Base-by-base conservation (phyloP, 257 asterid genomes). In the Ligustrum vulgare region DNA sequence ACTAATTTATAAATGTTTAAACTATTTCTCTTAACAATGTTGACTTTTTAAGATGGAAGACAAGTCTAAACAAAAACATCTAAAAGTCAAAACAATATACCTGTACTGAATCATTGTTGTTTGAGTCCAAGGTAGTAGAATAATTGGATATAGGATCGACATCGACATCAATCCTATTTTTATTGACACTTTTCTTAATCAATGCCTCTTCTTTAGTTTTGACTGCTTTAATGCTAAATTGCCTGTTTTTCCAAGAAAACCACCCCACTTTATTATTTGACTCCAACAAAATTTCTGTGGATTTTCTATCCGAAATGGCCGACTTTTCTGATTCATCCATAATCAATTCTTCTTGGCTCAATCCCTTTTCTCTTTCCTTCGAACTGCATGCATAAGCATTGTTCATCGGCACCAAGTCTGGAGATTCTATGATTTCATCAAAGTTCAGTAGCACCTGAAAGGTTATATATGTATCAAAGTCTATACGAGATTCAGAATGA, bases 211-310 rank as follows among this genome's bases (percentile, higher is more conserved):
- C 47, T 41, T 41, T 87, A 31, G 82, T 74, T 68, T 74, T 76
- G 0, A 22, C 66, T n/a, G 82, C 78, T 32, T 86, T 84, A 71
- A 2, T 2, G 2, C 93, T 87, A 76, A 90, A 84, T 28, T 87
- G 78, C 54, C 81, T 86, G 47, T 41, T 41, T 78, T 83, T 90
- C 94, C 94, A 86, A 11, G 90, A 80, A 68, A 91, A 88, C 80
- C 91, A 83, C 8, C 88, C 85, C 32, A 69, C 76, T 72, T 84
- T 91, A 82, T 84, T 88, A 76, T 74, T 79, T 0, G 81, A 16
- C 75, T 84, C 86, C n/a, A 56, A 8, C 31, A n/a, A 77, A 22
- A 58, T 13, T 32, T 58, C 65, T 54, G 81, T 60, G 72, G 47
- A 41, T 72, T 73, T 77, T 1, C 47, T 68, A n/a, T 70, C 72